Evolutionary conservation across 805 yeast genomes (phyloP).

Genomic region (Huiozyma naganishii): DNA sequence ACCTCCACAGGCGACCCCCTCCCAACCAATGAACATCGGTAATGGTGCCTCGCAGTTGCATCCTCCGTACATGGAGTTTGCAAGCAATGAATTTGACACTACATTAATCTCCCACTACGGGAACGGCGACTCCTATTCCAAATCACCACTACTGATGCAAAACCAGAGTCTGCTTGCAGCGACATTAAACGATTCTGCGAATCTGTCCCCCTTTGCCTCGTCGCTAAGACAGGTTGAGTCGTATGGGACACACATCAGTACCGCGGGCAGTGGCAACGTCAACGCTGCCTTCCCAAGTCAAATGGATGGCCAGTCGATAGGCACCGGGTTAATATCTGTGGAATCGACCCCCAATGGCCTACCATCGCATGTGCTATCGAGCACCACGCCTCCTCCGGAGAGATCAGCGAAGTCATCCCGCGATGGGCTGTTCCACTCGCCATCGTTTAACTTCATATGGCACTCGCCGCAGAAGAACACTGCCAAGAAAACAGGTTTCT

Average conservation of each 20-base stretch:
- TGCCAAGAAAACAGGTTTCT: background rate
- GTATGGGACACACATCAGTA: background rate
- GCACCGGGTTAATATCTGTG: too few species aligned
- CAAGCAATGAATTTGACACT: background rate
- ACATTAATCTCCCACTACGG: background rate
- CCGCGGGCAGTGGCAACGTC: background rate
- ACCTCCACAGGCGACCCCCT: background rate
- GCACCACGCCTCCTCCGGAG: background rate
- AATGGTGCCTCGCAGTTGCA: background rate
- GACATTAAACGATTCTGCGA: conserved; percentile 7
- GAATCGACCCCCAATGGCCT: too few species aligned
- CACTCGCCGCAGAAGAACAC: conserved; percentile 4
- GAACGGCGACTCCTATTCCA: conserved; percentile 2
- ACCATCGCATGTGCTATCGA: background rate
- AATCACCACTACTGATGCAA: conserved; percentile 1
- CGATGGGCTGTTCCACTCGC: conserved; percentile 12
- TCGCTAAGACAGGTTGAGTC: conserved; percentile 2
- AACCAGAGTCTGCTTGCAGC: conserved; percentile 12
- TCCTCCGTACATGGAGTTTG: background rate
- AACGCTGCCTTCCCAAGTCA: background rate
- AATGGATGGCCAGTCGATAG: background rate
- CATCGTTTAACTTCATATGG: conserved; percentile 22
- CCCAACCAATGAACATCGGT: background rate
- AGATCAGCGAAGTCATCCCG: background rate
- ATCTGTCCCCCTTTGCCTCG: conserved; percentile 4